phyloP scores from a whole-genome alignment of 495 filamentous ascomycete species.

The Hypomontagnella submonticulosa region DNA sequence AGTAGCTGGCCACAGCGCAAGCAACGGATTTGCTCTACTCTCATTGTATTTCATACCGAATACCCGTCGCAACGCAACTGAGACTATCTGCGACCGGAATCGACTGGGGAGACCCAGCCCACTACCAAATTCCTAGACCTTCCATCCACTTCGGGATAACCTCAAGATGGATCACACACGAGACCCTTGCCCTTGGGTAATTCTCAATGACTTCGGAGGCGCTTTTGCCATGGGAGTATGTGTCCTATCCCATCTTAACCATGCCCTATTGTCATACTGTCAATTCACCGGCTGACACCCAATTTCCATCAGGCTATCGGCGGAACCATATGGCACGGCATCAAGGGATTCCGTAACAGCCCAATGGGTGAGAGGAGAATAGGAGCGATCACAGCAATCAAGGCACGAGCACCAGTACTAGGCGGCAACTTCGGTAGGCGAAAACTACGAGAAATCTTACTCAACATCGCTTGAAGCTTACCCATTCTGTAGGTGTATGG shows the following conservation, averaged over 20 bases:
- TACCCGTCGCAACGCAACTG: not conserved
- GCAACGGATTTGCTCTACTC: not conserved
- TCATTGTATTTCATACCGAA: not conserved
- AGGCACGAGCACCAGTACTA: slow-evolving; percentile 93
- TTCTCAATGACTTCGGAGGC: slow-evolving; percentile 95
- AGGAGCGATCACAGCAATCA: slow-evolving; percentile 96
- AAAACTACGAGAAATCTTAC: not conserved
- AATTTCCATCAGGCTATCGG: slow-evolving; percentile 74
- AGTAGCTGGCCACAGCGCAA: not conserved
- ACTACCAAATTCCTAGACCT: slow-evolving; percentile 4
- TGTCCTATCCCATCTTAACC: slow-evolving; percentile 30
- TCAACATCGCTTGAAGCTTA: slow-evolving; percentile 4
- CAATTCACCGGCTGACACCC: slow-evolving; percentile 4
- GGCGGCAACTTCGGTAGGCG: slow-evolving; percentile 89
- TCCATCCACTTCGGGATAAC: not conserved
- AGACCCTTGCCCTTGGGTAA: slow-evolving; percentile 95
- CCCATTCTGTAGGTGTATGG: slow-evolving; percentile 69
- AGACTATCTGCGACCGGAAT: slow-evolving; percentile 3
- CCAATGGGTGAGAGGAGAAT: slow-evolving; percentile 93
- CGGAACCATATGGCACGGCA: slow-evolving; percentile 96
- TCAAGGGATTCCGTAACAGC: slow-evolving; percentile 93
- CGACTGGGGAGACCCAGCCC: not conserved
- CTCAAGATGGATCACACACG: slow-evolving; percentile 80
- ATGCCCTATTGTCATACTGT: not conserved
- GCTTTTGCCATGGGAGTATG: slow-evolving; percentile 97